Base-by-base conservation (phyloP, 2,329 filamentous ascomycete species). In the Pyrenochaeta sp. region DNA sequence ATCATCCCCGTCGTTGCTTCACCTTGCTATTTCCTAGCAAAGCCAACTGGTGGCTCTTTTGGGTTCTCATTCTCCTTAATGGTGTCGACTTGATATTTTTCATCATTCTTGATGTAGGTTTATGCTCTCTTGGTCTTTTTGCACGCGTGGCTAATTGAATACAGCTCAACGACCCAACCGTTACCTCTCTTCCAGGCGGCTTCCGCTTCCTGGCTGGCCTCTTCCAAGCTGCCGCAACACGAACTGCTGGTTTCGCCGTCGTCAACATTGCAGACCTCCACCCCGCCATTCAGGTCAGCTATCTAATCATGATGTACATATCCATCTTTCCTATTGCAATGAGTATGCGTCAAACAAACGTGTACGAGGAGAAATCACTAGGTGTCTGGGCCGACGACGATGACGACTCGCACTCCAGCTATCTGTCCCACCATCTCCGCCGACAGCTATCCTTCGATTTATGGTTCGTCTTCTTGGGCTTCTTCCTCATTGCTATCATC, bases 281-380 rank as follows among this genome's bases (percentile, higher is more conserved):
- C 63, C 93, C 95, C 1, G 95, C 90, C 2, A 91, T 97, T 52
- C 93, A 97, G 68, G 92, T 96, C 12, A 91, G 92, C 20, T 98
- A 97, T 78, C 81, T 98, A 76, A 88, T 98, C 75, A 98, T 98
- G 95, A 98, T 98, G 95, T 98, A 98, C 76, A 97, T 98, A 58
- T 97, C 93, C 52, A 91, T 97, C 54, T 96, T 97, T 66, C 94
- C 94, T 4, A 96, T 98, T 65, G 94, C 95, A 71, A 98, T 98
- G 67, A 95, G 91, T 6, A 90, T 98, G 66, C 92, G 94, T 47
- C 84, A 91, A 60, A 97, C 94, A 53, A 98, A 98, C 72, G 94
- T 97, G 2, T 98, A 98, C 79, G 94, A 97, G 76, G 94, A 98
- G 72, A 91, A 89, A 61, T 91, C 88, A 0, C 83, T 95, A 0